These are phyloP conservation scores for Populus trichocarpa DNA, from an alignment of 441 rosid genomes.

Conservation along the genomic window DNA sequence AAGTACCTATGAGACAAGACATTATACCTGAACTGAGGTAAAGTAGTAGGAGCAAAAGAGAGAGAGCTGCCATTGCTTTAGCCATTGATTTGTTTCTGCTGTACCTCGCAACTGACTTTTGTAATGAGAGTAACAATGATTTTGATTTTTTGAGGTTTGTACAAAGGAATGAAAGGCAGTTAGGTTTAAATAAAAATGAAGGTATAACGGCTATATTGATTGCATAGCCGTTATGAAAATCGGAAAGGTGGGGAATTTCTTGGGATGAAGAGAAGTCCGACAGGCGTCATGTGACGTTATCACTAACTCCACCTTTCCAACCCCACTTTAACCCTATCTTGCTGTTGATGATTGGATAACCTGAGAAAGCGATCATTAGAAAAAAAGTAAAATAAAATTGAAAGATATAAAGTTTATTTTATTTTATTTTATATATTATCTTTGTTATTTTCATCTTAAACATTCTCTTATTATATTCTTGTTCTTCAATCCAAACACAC, in stretches of 20 bases:
- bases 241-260: background rate
- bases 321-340: too few relatives aligned
- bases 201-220: constrained; percentile 2
- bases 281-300: too few relatives aligned
- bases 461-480: too few relatives aligned
- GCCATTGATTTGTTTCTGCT: background rate
- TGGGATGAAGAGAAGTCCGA: background rate
- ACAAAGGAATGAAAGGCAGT: background rate
- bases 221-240: constrained; percentile 3
- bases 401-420: too few relatives aligned
- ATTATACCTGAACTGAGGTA: background rate
- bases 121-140: background rate
- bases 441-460: too few relatives aligned
- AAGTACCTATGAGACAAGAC: background rate
- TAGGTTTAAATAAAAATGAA: background rate
- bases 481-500: too few relatives aligned
- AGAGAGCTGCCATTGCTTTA: background rate
- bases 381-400: too few relatives aligned
- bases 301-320: too few relatives aligned
- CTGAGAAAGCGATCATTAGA: too few relatives aligned
- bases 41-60: background rate
- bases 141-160: background rate
- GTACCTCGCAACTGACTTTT: background rate
- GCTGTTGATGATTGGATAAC: too few relatives aligned
- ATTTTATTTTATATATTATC: too few relatives aligned